Evolutionary conservation across 768 basidiomycete species (phyloP).

Genomic region (Pleurotus cornucopiae): DNA sequence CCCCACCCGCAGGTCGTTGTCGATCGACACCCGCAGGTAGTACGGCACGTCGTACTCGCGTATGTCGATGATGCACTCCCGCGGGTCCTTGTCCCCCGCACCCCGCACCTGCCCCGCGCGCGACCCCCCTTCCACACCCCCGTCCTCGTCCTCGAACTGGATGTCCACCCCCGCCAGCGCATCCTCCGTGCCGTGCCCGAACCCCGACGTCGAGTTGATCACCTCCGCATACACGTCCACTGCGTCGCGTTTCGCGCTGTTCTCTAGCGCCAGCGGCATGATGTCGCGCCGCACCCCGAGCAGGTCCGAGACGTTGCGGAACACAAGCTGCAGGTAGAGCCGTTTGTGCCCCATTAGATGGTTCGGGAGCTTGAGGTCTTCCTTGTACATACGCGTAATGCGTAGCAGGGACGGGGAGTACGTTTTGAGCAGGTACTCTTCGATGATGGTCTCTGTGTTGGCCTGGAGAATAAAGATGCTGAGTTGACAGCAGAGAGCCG

Average conservation of each 20-base stretch:
- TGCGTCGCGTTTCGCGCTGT: conserved; percentile 89
- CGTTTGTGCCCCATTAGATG: conserved; percentile 94
- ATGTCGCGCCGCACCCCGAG: conserved; percentile 84
- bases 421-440: conserved; percentile 93
- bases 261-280: conserved; percentile 83
- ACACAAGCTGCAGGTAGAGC: conserved; percentile 83
- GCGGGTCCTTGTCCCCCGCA: conserved; percentile 70
- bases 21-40: conserved; percentile 98
- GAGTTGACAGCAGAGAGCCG: not conserved
- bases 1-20: conserved; percentile 95
- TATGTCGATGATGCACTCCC: conserved; percentile 89
- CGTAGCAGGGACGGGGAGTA: conserved; percentile 85
- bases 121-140: conserved; percentile 18
- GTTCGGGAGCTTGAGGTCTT: conserved; percentile 93
- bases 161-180: conserved; percentile 52
- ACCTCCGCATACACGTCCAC: conserved; percentile 98
- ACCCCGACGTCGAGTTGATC: conserved; percentile 68
- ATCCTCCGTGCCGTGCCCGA: not conserved
- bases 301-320: conserved; percentile 92
- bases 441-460: conserved; percentile 84
- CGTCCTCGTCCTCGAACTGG: conserved; percentile 57
- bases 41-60: conserved; percentile 97
- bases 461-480: conserved; percentile 35
- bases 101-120: conserved; percentile 7
- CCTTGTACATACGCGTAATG: conserved; percentile 79